Base-by-base conservation (phyloP, 441 rosid species). In the Mallotus japonicus region DNA sequence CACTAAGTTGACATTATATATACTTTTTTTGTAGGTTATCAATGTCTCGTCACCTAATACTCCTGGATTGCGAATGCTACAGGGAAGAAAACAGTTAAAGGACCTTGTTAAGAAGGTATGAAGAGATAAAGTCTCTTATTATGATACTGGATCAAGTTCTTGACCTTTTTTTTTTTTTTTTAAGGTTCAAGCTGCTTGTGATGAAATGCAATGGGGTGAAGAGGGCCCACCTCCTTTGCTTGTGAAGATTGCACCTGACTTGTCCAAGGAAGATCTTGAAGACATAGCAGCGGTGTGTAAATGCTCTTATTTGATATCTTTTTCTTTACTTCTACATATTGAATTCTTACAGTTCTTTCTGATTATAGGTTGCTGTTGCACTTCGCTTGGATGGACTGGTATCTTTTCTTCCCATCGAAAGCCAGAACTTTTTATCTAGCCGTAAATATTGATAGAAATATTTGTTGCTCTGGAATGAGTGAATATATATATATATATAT, bases 141-240 rank as follows among this genome's bases (percentile, higher is more conserved):
- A 22, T 61, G 70, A 70, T 60, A n/a, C 44, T 9, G 42, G 61
- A 75, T 34, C 49, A 50, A 28, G 9, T n/a, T 64, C 34, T 71
- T 72, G 8, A 53, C 17, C 28, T 24, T 24, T 51, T 57, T 68
- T 56, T 72, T 68, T 75, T 77, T 73, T 9, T 22, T 73, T 28
- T 78, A 1, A 90, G 95, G 82, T 95, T 75, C 97, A 91, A 89
- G 99, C 98, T 83, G 98, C 99, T 63, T 86, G 97, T 65, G 97
- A 95, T 90, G 98, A 95, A 84, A 95, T 95, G 99, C 99, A 95
- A 72, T 95, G 99, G 98, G 99, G 93, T 69, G 99, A 92, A 81
- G 99, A 91, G 60, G 98, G 99, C 47, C 97, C 97, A 51, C 99
- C 98, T 81, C 99, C 98, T 65, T 80, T 95, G 81, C 91, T 95